Conservation (phyloP, 1,284 basidiomycete genomes). For the Veloboletus limbatus region DNA sequence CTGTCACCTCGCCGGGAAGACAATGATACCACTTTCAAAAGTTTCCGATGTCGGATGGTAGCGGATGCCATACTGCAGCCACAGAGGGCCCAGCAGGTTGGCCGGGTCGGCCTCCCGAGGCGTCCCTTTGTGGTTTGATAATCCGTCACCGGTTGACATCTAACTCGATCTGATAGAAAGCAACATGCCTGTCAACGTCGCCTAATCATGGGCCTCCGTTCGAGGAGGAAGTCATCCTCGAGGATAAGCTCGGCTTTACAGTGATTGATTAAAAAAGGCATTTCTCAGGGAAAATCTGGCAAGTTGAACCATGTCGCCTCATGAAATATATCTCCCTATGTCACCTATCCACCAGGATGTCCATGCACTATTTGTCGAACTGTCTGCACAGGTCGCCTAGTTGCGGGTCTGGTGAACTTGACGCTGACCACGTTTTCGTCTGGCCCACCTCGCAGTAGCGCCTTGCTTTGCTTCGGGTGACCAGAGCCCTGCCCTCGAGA, state of each 20-base stretch:
- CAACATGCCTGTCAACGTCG: slow-evolving; percentile 1
- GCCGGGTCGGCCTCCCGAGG: background rate
- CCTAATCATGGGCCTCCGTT: too few species aligned
- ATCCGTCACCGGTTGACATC: background rate
- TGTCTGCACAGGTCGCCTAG: slow-evolving; percentile 7
- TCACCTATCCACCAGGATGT: background rate
- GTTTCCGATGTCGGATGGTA: background rate
- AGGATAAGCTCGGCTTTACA: too few species aligned
- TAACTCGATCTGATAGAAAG: background rate
- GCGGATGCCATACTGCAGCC: background rate
- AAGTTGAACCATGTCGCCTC: background rate
- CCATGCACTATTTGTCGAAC: background rate
- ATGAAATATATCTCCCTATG: background rate
- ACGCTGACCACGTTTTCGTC: slow-evolving; percentile 2
- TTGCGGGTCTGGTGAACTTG: slow-evolving; percentile 4
- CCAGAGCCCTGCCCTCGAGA: background rate
- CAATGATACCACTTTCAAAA: background rate
- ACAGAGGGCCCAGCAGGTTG: background rate
- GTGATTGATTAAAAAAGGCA: too few species aligned
- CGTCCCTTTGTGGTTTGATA: slow-evolving; percentile 5
- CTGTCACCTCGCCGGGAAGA: too few species aligned
- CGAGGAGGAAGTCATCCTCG: background rate
- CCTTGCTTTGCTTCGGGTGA: background rate
- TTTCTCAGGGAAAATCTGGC: background rate
- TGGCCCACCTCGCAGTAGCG: slow-evolving; percentile 14